phyloP scores from a whole-genome alignment of 768 basidiomycete genomes.

The Amanita rimosa region DNA sequence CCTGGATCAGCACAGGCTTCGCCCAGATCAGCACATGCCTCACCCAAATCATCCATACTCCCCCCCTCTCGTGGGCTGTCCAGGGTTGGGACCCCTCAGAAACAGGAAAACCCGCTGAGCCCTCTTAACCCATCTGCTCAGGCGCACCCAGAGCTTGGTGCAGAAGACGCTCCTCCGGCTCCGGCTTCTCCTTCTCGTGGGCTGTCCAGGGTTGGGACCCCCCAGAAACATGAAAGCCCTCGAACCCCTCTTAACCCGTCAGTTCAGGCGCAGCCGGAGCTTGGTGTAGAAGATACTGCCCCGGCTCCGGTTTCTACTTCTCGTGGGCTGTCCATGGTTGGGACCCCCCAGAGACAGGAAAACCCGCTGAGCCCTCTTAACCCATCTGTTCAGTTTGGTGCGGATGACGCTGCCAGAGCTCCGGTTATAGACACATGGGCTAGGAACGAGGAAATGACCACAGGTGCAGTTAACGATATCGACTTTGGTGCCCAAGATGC shows the following conservation, averaged over 20 bases:
- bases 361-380: slow-evolving; percentile 23
- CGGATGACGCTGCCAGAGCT: slow-evolving; percentile 5
- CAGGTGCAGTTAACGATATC: not conserved
- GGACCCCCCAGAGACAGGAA: slow-evolving; percentile 14
- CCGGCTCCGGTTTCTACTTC: slow-evolving; percentile 1
- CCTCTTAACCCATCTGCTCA: slow-evolving; percentile 24
- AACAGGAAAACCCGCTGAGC: slow-evolving; percentile 16
- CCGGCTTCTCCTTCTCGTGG: slow-evolving; percentile 2
- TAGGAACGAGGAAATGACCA: not conserved
- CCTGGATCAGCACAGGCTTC: not conserved
- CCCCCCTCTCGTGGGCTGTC: slow-evolving; percentile 6
- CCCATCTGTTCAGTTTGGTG: slow-evolving; percentile 17
- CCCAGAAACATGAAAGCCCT: slow-evolving; percentile 13
- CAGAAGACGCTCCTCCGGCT: slow-evolving; percentile 10
- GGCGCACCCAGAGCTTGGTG: slow-evolving; percentile 10
- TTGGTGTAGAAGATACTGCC: slow-evolving; percentile 11
- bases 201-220: slow-evolving; percentile 14
- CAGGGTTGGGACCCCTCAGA: slow-evolving; percentile 15
- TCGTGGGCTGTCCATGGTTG: slow-evolving; percentile 10
- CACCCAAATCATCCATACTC: not conserved
- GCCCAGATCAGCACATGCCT: not conserved
- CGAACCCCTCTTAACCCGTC: slow-evolving; percentile 25
- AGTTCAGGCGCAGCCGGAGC: slow-evolving; percentile 11
- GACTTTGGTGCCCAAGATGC: not conserved
- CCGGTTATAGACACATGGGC: not conserved